Evolutionary conservation across 2,329 filamentous ascomycete genomes (phyloP), one percentile per base, ranked within the genome.

Genomic region (Trichoderma sp.): DNA sequence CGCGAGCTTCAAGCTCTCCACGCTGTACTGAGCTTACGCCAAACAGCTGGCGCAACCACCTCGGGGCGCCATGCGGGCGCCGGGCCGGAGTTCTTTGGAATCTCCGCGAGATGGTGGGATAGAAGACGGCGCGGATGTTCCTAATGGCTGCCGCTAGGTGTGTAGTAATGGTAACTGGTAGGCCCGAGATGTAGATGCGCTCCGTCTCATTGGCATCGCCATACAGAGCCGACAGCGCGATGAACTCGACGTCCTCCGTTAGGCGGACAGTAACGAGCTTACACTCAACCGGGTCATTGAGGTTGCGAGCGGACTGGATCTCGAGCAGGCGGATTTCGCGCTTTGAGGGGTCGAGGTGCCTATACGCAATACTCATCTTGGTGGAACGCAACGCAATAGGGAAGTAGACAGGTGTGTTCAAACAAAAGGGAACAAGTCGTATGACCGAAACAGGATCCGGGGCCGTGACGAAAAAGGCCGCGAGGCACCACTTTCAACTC

Each of bases 81-180:
- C 61, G 48, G 27, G 61, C 61, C 50, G 61, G 61, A 17, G 61
- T 64, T n/a, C 61, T 35, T 35, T 64, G 61, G 35, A 64, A 64
- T 13, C 61, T 50, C 27, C 61, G 50, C 10, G 61, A 64, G 37
- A 64, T 42, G 25, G 61, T 64, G 48, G 61, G 61, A n/a, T 64
- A 64, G 61, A 64, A 64, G 61, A 64, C 61, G 50, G 61, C 61
- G 50, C 61, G 61, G 35, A 64, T 64, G 50, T 64, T 64, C 35
- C 45, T 64, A 35, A 64, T 52, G 35, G 61, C 61, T n/a, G 25
- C 25, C 7, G 61, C 35, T n/a, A 64, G 37, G 35, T 64, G 61
- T 4, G 50, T 7, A 7, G 61, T 64, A 27, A 64, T 64, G 61
- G 19, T 45, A 22, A 64, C 27, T 35, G 61, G 61, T 50, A 54